Conservation (phyloP, 345 rosid species). For the Linum usitatissimum region DNA sequence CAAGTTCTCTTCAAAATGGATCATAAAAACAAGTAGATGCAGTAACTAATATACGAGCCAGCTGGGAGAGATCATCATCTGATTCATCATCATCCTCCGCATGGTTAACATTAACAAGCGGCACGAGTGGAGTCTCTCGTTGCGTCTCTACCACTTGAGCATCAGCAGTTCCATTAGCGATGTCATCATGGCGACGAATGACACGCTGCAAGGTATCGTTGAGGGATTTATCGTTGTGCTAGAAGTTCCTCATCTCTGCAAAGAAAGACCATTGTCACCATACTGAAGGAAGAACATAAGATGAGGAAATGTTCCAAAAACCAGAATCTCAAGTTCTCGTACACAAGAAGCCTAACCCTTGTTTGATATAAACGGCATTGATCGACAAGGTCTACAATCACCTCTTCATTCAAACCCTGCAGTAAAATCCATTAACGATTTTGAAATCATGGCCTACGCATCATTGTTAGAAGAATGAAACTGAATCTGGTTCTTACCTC, state of each 20-base stretch:
- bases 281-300: background rate
- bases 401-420: slow-evolving; percentile 79
- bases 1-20: too few species aligned
- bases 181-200: slow-evolving; percentile 68
- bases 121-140: slow-evolving; percentile 32
- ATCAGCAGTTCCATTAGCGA: slow-evolving; percentile 45
- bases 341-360: slow-evolving; percentile 75
- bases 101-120: slow-evolving; percentile 46
- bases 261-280: slow-evolving; percentile 17
- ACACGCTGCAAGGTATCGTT: slow-evolving; percentile 85
- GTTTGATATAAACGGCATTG: slow-evolving; percentile 85
- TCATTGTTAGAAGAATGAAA: background rate
- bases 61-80: slow-evolving; percentile 82
- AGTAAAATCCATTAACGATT: slow-evolving; percentile 7
- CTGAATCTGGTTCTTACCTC: slow-evolving; percentile 35
- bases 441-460: too few species aligned
- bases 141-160: slow-evolving; percentile 18
- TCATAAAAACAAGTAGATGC: too few species aligned
- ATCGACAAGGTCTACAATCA: slow-evolving; percentile 78
- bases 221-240: slow-evolving; percentile 66
- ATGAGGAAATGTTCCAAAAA: background rate
- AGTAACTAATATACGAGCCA: slow-evolving; percentile 53
- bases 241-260: slow-evolving; percentile 77
- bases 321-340: slow-evolving; percentile 38
- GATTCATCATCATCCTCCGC: slow-evolving; percentile 55